A percentile compares a stretch with the other conserved stretches of the same genome.
Evolutionary conservation across 2,329 filamentous ascomycete genomes (phyloP).

Genomic region (Fusarium sp.): DNA sequence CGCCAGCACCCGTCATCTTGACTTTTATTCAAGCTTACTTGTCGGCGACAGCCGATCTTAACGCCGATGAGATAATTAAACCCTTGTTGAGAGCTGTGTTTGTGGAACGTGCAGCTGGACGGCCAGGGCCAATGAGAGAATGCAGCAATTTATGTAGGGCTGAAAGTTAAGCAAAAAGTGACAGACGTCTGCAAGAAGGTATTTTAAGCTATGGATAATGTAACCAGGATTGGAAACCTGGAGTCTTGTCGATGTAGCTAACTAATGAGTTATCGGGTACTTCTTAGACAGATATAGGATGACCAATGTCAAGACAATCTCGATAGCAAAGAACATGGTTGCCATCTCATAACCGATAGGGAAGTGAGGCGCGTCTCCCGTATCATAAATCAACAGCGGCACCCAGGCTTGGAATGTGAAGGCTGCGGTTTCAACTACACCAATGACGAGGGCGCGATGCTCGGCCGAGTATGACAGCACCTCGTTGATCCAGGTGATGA

Average conservation of each 20-base stretch:
- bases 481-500: conserved; percentile 62
- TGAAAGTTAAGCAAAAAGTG: background rate
- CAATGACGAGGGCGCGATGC: conserved; percentile 61
- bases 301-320: conserved; percentile 41
- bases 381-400: conserved; percentile 52
- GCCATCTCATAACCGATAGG: conserved; percentile 51
- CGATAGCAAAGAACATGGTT: conserved; percentile 48
- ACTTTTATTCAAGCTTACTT: background rate
- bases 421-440: conserved; percentile 58
- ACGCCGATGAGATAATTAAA: background rate
- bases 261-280: background rate
- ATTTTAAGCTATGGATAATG: background rate
- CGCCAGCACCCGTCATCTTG: background rate
- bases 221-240: background rate
- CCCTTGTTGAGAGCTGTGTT: background rate
- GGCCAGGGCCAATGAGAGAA: background rate
- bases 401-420: conserved; percentile 60
- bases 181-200: background rate
- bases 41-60: background rate
- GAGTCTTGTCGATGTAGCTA: no score
- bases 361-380: conserved; percentile 53
- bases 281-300: conserved; percentile 28
- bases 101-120: background rate
- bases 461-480: conserved; percentile 59
- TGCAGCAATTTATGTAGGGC: background rate